Evolutionary conservation across 805 yeast genomes (phyloP).

Genomic region (Lipomyces starkeyi): DNA sequence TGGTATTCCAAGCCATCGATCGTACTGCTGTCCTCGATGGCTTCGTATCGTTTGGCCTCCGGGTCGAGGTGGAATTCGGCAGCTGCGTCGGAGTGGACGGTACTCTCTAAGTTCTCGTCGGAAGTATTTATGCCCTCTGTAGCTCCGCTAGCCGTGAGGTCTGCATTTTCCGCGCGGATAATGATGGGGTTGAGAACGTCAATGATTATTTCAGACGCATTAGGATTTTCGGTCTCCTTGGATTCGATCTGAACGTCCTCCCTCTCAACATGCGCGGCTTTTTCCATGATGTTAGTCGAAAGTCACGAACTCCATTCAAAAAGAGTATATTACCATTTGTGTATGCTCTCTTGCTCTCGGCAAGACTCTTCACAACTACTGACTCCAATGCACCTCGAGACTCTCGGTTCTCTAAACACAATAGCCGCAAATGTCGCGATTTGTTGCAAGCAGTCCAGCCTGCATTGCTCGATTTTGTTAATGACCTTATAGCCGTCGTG

Average conservation of each 20-base stretch:
- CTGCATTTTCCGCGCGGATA: background rate
- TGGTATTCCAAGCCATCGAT: slow-evolving; percentile 30
- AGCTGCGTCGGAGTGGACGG: background rate
- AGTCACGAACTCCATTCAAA: background rate
- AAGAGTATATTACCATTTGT: background rate
- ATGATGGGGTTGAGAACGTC: slow-evolving; percentile 14
- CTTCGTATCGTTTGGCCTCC: slow-evolving; percentile 22
- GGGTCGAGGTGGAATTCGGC: slow-evolving; percentile 4
- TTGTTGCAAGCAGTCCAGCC: background rate
- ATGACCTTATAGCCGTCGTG: background rate
- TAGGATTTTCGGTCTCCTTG: background rate
- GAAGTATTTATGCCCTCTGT: background rate
- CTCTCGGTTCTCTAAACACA: background rate
- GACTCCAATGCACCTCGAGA: background rate
- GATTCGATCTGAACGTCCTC: background rate
- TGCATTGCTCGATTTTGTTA: background rate
- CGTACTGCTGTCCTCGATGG: slow-evolving; percentile 3
- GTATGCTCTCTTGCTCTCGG: background rate
- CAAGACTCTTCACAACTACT: background rate
- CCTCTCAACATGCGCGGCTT: background rate
- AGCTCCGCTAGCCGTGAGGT: background rate
- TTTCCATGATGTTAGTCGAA: background rate
- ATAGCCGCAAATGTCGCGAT: background rate
- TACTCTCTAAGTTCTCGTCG: background rate
- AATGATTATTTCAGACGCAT: slow-evolving; percentile 9